Conservation (phyloP, 192 early-diverging fungal genomes). For the Coemansia sp. region DNA sequence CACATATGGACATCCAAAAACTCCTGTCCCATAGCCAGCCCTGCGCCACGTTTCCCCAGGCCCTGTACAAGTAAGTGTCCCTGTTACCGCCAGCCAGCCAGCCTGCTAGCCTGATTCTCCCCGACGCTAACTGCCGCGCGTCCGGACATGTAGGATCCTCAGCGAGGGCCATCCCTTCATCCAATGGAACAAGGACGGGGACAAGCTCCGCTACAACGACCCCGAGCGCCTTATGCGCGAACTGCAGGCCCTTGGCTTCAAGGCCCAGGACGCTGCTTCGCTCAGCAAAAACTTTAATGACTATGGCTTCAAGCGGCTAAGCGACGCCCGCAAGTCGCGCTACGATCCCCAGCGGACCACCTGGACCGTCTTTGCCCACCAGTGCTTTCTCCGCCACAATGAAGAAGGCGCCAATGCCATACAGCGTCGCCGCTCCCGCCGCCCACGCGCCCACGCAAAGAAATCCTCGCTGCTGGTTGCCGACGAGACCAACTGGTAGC, state of each 20-base stretch:
- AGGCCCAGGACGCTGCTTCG: constrained; percentile 45
- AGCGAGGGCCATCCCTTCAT: constrained; percentile 36
- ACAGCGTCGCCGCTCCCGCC: constrained; percentile 34
- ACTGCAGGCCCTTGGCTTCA: constrained; percentile 44
- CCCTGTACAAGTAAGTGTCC: constrained; percentile 28
- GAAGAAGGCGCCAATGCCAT: constrained; percentile 15
- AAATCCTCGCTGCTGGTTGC: constrained; percentile 31
- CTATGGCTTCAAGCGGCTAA: constrained; percentile 42
- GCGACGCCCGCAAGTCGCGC: constrained; percentile 44
- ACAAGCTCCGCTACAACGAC: constrained; percentile 42
- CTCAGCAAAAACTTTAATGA: constrained; percentile 49
- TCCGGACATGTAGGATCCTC: constrained; percentile 12
- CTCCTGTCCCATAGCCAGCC: constrained; percentile 36
- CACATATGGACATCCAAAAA: constrained; percentile 37
- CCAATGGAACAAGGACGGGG: constrained; percentile 43
- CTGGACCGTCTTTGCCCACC: constrained; percentile 42
- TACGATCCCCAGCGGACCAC: constrained; percentile 30
- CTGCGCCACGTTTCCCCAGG: constrained; percentile 41
- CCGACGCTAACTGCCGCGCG: not conserved
- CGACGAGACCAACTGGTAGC: constrained; percentile 27
- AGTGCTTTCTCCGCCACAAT: constrained; percentile 18
- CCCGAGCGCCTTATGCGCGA: constrained; percentile 43
- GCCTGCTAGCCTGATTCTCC: no score
- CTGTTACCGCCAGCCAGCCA: no score
- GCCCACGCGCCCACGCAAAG: constrained; percentile 22